A percentile compares a stretch with the other conserved stretches of the same genome.
Conservation (phyloP, 2,329 filamentous ascomycete species). For the Emergomyces pasteurianus region DNA sequence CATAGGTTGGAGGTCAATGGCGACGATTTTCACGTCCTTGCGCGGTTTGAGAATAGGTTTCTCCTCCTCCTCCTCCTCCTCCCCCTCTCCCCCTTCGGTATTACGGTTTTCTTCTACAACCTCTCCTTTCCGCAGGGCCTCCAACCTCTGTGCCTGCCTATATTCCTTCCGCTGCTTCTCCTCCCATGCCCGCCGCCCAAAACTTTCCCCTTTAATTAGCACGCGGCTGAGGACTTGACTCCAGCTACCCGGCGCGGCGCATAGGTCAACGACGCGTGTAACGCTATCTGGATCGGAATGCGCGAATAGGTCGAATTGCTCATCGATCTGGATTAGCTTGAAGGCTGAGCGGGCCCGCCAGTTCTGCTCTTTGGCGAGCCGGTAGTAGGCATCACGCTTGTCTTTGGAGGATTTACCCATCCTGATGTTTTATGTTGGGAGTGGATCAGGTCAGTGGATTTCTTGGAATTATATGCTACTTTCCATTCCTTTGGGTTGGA, state of each 20-base stretch:
- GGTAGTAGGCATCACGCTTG: slow-evolving; percentile 95
- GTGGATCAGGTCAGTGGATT: background rate
- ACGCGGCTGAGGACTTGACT: slow-evolving; percentile 91
- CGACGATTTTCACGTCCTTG: slow-evolving; percentile 79
- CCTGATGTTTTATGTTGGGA: background rate
- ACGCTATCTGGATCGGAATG: slow-evolving; percentile 51
- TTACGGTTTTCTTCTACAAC: slow-evolving; percentile 17
- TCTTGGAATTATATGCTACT: background rate
- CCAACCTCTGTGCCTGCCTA: slow-evolving; percentile 16
- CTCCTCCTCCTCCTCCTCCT: slow-evolving; percentile 18
- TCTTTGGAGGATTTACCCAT: slow-evolving; percentile 99
- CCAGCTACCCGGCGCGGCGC: slow-evolving; percentile 93
- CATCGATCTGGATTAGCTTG: slow-evolving; percentile 91
- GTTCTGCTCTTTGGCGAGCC: slow-evolving; percentile 95
- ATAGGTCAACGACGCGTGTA: slow-evolving; percentile 87
- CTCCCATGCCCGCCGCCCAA: slow-evolving; percentile 76
- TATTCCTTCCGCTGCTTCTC: slow-evolving; percentile 59
- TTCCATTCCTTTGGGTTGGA: background rate
- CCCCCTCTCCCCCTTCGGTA: slow-evolving; percentile 12
- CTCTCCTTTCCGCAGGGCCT: slow-evolving; percentile 7
- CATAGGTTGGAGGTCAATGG: slow-evolving; percentile 94
- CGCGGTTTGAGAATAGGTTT: slow-evolving; percentile 36
- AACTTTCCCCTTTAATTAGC: slow-evolving; percentile 84
- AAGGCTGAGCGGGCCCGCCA: slow-evolving; percentile 95
- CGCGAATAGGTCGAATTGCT: slow-evolving; percentile 89